Percentiles rank a stretch among this genome's conserved stretches.
phyloP scores from a whole-genome alignment of 768 basidiomycete species.

The Rubroboletus pulcherrimus region DNA sequence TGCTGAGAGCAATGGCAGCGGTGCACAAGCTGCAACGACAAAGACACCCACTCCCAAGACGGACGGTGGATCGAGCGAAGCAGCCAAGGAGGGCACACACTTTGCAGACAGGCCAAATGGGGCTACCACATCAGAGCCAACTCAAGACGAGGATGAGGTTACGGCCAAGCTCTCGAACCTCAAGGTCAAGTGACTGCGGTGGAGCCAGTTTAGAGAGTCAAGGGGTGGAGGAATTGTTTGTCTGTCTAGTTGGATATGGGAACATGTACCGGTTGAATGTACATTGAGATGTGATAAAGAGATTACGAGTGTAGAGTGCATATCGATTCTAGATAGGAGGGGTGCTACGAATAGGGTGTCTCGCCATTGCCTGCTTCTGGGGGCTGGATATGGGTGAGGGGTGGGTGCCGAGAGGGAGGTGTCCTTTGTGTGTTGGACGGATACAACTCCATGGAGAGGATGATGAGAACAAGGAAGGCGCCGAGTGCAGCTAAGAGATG shows the following conservation, averaged over 20 bases:
- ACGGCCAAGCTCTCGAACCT: slow-evolving; percentile 55
- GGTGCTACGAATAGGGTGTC: slow-evolving; percentile 14
- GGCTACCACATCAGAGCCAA: slow-evolving; percentile 16
- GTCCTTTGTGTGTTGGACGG: slow-evolving; percentile 37
- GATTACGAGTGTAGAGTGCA: slow-evolving; percentile 18
- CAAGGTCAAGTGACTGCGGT: slow-evolving; percentile 42
- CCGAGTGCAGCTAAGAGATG: slow-evolving; percentile 50
- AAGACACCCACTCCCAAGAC: slow-evolving; percentile 26
- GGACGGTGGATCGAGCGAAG: not conserved
- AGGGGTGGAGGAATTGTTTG: not conserved
- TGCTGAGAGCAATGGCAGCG: slow-evolving; percentile 25
- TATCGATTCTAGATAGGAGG: not conserved
- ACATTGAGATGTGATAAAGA: not conserved
- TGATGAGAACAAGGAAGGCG: slow-evolving; percentile 64
- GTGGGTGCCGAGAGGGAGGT: not conserved
- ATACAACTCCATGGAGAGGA: slow-evolving; percentile 67
- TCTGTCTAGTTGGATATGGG: not conserved
- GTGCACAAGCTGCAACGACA: not conserved
- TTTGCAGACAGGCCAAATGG: slow-evolving; percentile 23
- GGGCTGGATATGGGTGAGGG: not conserved
- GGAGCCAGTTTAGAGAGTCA: not conserved
- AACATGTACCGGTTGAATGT: not conserved
- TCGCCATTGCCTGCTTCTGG: slow-evolving; percentile 9
- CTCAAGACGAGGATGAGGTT: slow-evolving; percentile 32
- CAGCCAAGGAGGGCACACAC: slow-evolving; percentile 18